Conservation (phyloP, 2,329 filamentous ascomycete genomes). For the Emmonsia crescens region DNA sequence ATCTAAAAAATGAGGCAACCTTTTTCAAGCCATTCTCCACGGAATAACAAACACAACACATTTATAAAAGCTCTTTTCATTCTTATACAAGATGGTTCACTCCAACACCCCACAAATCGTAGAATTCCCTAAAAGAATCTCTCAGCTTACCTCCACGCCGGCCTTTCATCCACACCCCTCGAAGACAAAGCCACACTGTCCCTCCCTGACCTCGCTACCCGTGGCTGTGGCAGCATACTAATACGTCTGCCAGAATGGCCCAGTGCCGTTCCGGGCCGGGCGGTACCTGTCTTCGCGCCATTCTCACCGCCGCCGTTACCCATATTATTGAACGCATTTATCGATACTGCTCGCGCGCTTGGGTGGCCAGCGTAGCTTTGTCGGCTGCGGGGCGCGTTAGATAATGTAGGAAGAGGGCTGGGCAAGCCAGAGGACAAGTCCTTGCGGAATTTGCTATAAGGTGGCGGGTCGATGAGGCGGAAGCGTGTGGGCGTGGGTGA, state of each 20-base stretch:
- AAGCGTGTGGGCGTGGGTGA: conserved; percentile 23
- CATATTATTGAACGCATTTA: neutral
- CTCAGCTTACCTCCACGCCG: conserved; percentile 25
- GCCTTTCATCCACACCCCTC: conserved; percentile 23
- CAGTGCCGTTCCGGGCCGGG: conserved; percentile 28
- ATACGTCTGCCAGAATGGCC: conserved; percentile 30
- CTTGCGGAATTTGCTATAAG: conserved; percentile 31
- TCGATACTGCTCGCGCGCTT: conserved; percentile 10
- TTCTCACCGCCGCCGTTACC: neutral
- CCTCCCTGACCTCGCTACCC: conserved; percentile 15
- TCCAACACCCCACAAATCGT: neutral
- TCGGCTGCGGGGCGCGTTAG: conserved; percentile 26
- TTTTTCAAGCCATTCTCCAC: neutral
- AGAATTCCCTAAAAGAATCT: neutral
- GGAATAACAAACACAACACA: neutral
- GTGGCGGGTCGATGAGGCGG: conserved; percentile 30
- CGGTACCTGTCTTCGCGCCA: conserved; percentile 2
- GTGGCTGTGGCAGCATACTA: conserved; percentile 29
- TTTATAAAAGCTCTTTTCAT: neutral
- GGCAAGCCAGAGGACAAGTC: conserved; percentile 11
- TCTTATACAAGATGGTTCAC: neutral
- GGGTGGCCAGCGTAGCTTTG: conserved; percentile 29
- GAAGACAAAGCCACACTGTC: conserved; percentile 18
- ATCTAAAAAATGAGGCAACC: neutral
- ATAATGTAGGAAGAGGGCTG: conserved; percentile 8